Conservation (phyloP, 148 eudicot species). For the Drosera capensis region DNA sequence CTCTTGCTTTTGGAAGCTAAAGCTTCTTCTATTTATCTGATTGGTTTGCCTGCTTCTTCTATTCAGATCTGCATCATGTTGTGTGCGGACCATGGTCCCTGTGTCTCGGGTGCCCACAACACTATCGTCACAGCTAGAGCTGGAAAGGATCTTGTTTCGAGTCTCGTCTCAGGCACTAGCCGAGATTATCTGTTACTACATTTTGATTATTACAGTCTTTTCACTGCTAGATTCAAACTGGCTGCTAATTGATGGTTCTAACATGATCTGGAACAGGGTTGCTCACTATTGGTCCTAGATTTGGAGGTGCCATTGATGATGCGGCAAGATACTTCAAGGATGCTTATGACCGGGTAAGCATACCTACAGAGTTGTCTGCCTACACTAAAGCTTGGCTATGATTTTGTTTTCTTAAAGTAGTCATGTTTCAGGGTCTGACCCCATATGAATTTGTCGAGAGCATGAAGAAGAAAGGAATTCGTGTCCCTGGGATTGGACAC, state of each 20-base stretch:
- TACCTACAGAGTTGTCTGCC: neutral
- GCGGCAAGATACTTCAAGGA: slow-evolving; percentile 97
- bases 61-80: slow-evolving; percentile 81
- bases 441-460: slow-evolving; percentile 90
- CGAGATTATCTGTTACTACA: neutral
- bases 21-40: neutral
- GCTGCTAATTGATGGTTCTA: neutral
- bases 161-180: slow-evolving; percentile 93
- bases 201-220: neutral
- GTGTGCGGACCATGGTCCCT: slow-evolving; percentile 99
- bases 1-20: slow-evolving; percentile 1
- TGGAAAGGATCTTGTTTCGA: slow-evolving; percentile 92
- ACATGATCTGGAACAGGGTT: slow-evolving; percentile 45
- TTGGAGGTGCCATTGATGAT: slow-evolving; percentile 98
- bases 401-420: slow-evolving; percentile 2
- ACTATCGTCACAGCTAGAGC: slow-evolving; percentile 97
- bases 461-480: slow-evolving; percentile 98
- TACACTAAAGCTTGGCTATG: neutral
- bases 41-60: neutral
- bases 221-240: no score
- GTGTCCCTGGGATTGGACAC: slow-evolving; percentile 99
- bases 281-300: slow-evolving; percentile 92
- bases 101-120: slow-evolving; percentile 98
- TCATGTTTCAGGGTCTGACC: slow-evolving; percentile 49
- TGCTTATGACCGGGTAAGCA: slow-evolving; percentile 77